Percentiles rank a stretch among this genome's conserved stretches.
phyloP scores from a whole-genome alignment of 140 eudicot species.

The Stevia rebaudiana region DNA sequence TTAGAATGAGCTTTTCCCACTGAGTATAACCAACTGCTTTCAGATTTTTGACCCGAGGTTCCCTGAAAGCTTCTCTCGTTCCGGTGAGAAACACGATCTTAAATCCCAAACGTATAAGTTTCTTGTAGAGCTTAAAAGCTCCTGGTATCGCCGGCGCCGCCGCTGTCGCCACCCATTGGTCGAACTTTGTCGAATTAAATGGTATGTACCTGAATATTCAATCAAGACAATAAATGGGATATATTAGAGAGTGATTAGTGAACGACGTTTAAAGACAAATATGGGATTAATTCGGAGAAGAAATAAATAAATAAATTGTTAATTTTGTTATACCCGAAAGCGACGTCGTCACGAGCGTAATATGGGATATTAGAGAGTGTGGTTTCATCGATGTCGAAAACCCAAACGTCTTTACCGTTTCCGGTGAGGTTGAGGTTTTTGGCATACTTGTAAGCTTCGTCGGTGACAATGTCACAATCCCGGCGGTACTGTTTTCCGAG shows the following conservation, averaged over 20 bases:
- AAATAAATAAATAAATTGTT: background rate
- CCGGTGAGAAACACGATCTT: slow-evolving; percentile 45
- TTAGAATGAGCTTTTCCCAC: slow-evolving; percentile 46
- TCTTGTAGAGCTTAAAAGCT: slow-evolving; percentile 32
- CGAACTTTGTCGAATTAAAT: slow-evolving; percentile 28
- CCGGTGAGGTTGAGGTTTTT: slow-evolving; percentile 23
- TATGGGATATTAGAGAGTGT: slow-evolving; percentile 40
- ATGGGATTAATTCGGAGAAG: no score
- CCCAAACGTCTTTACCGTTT: slow-evolving; percentile 53
- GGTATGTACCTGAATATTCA: slow-evolving; percentile 20
- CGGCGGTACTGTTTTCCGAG: slow-evolving; percentile 37
- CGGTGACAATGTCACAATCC: slow-evolving; percentile 30
- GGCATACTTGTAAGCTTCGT: slow-evolving; percentile 40
- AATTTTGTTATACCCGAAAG: no score
- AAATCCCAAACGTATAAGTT: slow-evolving; percentile 29
- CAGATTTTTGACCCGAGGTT: slow-evolving; percentile 21
- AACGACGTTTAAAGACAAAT: no score
- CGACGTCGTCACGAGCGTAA: slow-evolving; percentile 42
- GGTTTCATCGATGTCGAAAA: slow-evolving; percentile 57
- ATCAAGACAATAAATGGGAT: no score
- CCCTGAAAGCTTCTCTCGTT: slow-evolving; percentile 7
- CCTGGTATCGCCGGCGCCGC: slow-evolving; percentile 41
- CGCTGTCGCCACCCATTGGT: slow-evolving; percentile 39
- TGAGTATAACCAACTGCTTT: slow-evolving; percentile 31
- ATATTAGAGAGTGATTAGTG: no score